Evolutionary conservation across 2,329 filamentous ascomycete genomes (phyloP).

Genomic region (Fusarium nanum): DNA sequence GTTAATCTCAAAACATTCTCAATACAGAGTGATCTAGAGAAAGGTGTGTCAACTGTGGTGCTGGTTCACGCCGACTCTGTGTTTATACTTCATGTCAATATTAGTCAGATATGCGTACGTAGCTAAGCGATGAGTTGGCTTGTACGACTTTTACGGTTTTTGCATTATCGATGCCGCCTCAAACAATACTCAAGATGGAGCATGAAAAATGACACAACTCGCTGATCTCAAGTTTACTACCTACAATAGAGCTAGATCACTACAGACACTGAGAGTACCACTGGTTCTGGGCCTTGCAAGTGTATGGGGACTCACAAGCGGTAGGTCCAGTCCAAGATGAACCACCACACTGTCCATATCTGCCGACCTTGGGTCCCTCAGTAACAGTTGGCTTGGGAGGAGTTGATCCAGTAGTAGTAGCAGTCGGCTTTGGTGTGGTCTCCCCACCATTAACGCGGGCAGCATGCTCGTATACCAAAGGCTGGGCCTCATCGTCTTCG

Average conservation of each 20-base stretch:
- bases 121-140: neutral
- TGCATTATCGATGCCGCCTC: neutral
- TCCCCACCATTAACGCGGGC: constrained; percentile 51
- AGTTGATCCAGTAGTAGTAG: neutral
- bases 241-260: neutral
- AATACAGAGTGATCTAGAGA: neutral
- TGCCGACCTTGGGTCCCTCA: constrained; percentile 9
- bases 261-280: constrained; percentile 38
- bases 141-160: neutral
- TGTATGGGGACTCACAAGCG: constrained; percentile 15
- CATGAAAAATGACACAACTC: neutral
- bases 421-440: neutral
- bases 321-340: constrained; percentile 28
- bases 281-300: constrained; percentile 32
- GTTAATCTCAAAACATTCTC: neutral
- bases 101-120: neutral
- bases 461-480: constrained; percentile 59
- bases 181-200: neutral
- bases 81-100: neutral
- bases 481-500: constrained; percentile 60
- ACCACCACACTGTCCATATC: constrained; percentile 32
- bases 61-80: neutral
- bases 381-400: constrained; percentile 25
- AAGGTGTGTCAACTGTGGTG: neutral
- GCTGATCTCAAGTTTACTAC: neutral